phyloP scores from a whole-genome alignment of 2,329 filamentous ascomycete species.

The Diplodia intermedia region DNA sequence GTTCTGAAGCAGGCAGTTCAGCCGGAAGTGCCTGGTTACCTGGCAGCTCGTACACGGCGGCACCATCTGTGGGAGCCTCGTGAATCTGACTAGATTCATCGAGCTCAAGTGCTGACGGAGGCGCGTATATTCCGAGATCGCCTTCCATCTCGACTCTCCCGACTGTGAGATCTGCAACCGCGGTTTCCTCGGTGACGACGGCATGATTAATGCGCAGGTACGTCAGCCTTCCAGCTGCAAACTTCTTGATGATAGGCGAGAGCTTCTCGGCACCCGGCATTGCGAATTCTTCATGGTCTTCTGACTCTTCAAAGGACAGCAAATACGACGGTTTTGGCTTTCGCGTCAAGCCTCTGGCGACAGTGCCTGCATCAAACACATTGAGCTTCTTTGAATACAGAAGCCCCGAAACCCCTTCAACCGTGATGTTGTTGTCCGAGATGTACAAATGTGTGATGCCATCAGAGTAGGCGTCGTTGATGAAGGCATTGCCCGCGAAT shows the following conservation, averaged over 20 bases:
- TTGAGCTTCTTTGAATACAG: conserved; percentile 60
- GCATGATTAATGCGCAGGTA: conserved; percentile 64
- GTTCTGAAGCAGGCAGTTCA: conserved; percentile 8
- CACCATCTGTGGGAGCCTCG: conserved; percentile 45
- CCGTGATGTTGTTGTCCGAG: conserved; percentile 61
- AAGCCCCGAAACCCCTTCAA: conserved; percentile 62
- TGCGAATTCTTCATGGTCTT: conserved; percentile 37
- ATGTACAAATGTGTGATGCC: conserved; percentile 68
- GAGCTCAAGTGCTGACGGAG: conserved; percentile 42
- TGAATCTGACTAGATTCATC: conserved; percentile 36
- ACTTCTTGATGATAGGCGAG: conserved; percentile 57
- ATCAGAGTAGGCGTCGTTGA: conserved; percentile 61
- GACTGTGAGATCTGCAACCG: conserved; percentile 31
- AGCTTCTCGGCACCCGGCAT: conserved; percentile 62
- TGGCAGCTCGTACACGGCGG: conserved; percentile 49
- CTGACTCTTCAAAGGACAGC: conserved; percentile 20
- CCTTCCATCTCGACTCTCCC: conserved; percentile 40
- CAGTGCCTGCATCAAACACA: conserved; percentile 62
- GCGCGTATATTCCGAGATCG: conserved; percentile 36
- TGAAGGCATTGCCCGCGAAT: conserved; percentile 60
- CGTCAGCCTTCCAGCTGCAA: conserved; percentile 56
- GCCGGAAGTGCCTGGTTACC: conserved; percentile 41
- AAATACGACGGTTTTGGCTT: conserved; percentile 33
- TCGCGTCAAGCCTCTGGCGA: conserved; percentile 45
- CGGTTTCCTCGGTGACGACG: conserved; percentile 58